A percentile compares a stretch with the other conserved stretches of the same genome.
Conservation (phyloP, 805 yeast genomes). For the Lachancea waltii region DNA sequence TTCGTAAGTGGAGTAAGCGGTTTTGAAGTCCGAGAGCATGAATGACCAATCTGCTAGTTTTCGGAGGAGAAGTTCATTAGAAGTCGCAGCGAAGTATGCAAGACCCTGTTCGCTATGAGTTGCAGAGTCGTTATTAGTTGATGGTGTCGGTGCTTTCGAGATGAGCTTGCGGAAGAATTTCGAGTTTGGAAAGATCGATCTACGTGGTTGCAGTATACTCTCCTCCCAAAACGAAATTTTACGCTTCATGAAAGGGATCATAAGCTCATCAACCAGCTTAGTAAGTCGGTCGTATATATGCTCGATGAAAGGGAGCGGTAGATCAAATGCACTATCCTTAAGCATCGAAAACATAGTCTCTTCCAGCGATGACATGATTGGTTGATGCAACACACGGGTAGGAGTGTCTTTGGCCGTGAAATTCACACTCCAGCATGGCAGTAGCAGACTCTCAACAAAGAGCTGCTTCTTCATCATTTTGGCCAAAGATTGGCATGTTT, state of each 20-base stretch:
- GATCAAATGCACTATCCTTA: conserved; percentile 4
- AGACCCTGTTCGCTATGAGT: conserved; percentile 43
- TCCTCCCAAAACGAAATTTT: conserved; percentile 84
- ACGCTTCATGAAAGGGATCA: conserved; percentile 77
- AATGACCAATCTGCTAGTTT: conserved; percentile 89
- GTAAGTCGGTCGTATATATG: conserved; percentile 24
- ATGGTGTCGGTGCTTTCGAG: conserved; percentile 19
- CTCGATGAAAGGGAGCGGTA: conserved; percentile 21
- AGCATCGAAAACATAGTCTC: conserved; percentile 12
- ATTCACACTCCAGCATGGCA: conserved; percentile 26
- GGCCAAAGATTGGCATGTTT: conserved; percentile 35
- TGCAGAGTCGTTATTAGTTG: conserved; percentile 18
- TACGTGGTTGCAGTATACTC: conserved; percentile 66
- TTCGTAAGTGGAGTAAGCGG: conserved; percentile 80
- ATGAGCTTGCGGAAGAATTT: conserved; percentile 44
- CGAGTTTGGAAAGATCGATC: conserved; percentile 65
- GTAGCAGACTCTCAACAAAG: conserved; percentile 31
- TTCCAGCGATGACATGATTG: conserved; percentile 27
- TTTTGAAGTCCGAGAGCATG: conserved; percentile 82
- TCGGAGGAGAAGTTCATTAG: conserved; percentile 69
- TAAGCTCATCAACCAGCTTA: conserved; percentile 18
- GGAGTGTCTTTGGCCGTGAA: conserved; percentile 5
- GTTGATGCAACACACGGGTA: conserved; percentile 22
- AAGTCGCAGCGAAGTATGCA: conserved; percentile 53
- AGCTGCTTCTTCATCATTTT: conserved; percentile 38